These are phyloP conservation scores for Termitomyces sp. DNA, from an alignment of 768 basidiomycete species.

Conservation along the genomic window DNA sequence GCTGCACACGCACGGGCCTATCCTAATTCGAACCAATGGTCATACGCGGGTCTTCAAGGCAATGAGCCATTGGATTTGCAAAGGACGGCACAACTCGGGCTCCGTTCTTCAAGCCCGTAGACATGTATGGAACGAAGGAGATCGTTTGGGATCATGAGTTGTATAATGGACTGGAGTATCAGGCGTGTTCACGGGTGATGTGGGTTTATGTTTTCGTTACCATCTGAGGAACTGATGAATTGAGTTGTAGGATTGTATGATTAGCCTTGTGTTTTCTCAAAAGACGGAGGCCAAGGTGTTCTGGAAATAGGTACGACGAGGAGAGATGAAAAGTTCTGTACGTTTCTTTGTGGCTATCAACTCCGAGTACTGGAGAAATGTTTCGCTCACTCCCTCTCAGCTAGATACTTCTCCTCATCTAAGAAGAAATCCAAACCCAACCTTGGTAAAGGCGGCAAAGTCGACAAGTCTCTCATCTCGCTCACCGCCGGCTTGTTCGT, in stretches of 20 bases:
- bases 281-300: constrained; percentile 78
- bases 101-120: too few relatives aligned
- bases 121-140: constrained; percentile 81
- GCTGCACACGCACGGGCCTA: constrained; percentile 82
- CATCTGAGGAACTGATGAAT: constrained; percentile 24
- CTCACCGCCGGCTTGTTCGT: too few relatives aligned
- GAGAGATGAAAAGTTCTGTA: constrained; percentile 56
- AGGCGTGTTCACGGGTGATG: constrained; percentile 87
- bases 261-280: too few relatives aligned
- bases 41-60: constrained; percentile 88
- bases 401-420: too few relatives aligned
- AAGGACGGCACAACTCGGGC: too few relatives aligned
- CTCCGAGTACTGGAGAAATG: too few relatives aligned
- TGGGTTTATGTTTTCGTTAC: constrained; percentile 41
- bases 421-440: constrained; percentile 41
- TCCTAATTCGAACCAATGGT: constrained; percentile 64
- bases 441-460: constrained; percentile 65
- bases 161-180: constrained; percentile 88
- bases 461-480: too few relatives aligned
- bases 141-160: too few relatives aligned
- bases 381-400: constrained; percentile 10
- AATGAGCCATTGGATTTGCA: too few relatives aligned
- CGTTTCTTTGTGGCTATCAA: too few relatives aligned
- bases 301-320: constrained; percentile 77
- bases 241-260: too few relatives aligned